Evolutionary conservation across 257 asterid genomes (phyloP).

Genomic region (Przewalskia tangutica): DNA sequence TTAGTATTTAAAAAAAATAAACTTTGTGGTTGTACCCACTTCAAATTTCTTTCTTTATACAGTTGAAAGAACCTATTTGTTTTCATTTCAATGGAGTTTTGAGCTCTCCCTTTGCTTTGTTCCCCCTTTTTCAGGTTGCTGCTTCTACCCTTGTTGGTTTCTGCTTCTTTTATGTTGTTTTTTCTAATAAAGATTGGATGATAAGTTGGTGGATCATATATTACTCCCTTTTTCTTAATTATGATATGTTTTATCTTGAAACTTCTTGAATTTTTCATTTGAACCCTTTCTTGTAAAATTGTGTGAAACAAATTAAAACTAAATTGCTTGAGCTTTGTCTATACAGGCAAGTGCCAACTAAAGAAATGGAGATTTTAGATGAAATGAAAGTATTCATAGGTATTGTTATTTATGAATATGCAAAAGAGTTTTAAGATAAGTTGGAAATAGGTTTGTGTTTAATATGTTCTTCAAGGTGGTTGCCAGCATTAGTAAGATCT

Average conservation of each 20-base stretch:
- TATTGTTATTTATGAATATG: neutral
- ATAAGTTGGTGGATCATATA: neutral
- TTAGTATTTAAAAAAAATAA: slow-evolving; percentile 12
- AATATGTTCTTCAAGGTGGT: neutral
- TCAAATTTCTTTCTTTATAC: neutral
- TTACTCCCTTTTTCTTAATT: neutral
- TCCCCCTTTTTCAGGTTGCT: neutral
- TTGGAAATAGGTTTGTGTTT: neutral
- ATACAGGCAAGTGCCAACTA: neutral
- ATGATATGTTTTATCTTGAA: neutral
- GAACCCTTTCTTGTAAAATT: neutral
- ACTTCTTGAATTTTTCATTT: neutral
- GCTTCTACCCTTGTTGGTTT: neutral
- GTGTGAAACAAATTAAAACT: neutral
- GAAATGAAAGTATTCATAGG: neutral
- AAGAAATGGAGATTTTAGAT: neutral
- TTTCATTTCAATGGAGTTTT: neutral
- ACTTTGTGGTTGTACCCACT: neutral
- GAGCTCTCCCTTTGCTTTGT: neutral
- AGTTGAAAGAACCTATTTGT: neutral
- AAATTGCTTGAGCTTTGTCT: neutral
- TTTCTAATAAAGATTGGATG: neutral
- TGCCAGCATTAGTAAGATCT: neutral
- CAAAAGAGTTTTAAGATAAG: neutral
- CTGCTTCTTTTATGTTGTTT: neutral